Evolutionary conservation across 768 basidiomycete genomes (phyloP), one percentile per base, ranked within the genome.

Genomic region (Clavaria fumosa): DNA sequence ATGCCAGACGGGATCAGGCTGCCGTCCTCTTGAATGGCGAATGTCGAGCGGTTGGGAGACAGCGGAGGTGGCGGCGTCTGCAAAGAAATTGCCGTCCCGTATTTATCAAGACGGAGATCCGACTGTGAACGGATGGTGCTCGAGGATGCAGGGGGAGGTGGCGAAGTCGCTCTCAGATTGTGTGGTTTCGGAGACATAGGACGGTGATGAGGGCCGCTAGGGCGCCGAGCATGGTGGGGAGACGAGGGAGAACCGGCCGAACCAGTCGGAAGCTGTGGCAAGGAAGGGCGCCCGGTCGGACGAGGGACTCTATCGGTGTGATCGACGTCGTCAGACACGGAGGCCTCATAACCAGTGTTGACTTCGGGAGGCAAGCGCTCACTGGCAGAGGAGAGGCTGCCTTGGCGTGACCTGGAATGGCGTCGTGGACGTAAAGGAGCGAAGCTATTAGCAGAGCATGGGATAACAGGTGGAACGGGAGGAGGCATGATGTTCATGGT

Each of bases 351-450:
- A n/a, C 76, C 78, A 23, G 70, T 61, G 12, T 62, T 54, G 1
- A 56, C 56, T 34, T 75, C 74, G 18, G 62, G 62, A 24, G 64
- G 65, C 7, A 62, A 48, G 4, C 67, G 69, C 43, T 79, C 77
- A 47, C 73, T 76, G 28, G 72, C 58, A 11, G 82, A 83, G 11
- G 82, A 85, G 34, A 76, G 54, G 47, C 81, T 85, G 43, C 68
- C 77, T 43, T 74, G 73, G 38, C 75, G 63, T 27, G 78, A 76
- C 32, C 67, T 60, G 22, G 74, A 64, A 34, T 66, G 65, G 19
- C 61, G 64, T 35, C 62, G 71, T 18, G 67, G 67, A 12, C 66
- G 64, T 41, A 73, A 60, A 31, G 72, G 74, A 5, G 52, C 56
- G 34, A 61, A 61, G 19, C 56, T 49, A 36, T 43, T 37, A 34